Percentiles rank a stretch among this genome's conserved stretches.
These are phyloP conservation scores for Epichloe bromicola DNA, from an alignment of 2,329 filamentous ascomycete species.

Conservation along the genomic window DNA sequence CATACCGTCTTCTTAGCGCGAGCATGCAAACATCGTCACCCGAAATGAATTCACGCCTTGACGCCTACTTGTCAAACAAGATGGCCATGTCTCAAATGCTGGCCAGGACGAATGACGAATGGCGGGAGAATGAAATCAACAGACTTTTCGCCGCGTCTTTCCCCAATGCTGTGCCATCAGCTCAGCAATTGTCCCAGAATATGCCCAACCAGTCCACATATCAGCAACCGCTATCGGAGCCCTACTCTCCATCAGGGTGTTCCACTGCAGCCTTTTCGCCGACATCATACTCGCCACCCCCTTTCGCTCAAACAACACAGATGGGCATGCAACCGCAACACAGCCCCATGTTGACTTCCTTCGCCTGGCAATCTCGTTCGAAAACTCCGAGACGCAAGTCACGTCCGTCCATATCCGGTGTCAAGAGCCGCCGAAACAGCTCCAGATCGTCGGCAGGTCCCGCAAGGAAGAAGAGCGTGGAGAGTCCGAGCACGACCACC, in stretches of 20 bases:
- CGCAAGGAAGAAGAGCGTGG: background rate
- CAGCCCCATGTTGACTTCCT: background rate
- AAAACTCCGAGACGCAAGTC: background rate
- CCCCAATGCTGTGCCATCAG: conserved; percentile 21
- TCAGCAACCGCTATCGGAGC: conserved; percentile 1
- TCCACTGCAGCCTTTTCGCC: background rate
- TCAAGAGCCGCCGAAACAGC: conserved; percentile 1
- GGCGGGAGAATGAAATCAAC: conserved; percentile 34
- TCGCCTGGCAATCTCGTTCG: background rate
- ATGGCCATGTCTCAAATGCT: conserved; percentile 30
- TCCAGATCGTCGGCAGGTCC: background rate
- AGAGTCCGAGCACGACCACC: background rate
- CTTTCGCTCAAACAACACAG: background rate
- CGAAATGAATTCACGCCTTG: conserved; percentile 49
- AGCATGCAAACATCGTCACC: conserved; percentile 47
- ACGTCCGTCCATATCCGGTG: background rate
- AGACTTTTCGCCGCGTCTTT: conserved; percentile 33
- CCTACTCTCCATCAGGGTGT: background rate
- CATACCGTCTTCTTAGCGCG: conserved; percentile 49
- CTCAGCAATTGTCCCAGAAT: conserved; percentile 10
- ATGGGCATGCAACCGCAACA: background rate
- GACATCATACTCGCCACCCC: background rate
- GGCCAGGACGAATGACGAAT: conserved; percentile 22
- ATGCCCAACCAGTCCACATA: conserved; percentile 2
- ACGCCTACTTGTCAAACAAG: conserved; percentile 30